Percentiles rank a stretch among this genome's conserved stretches.
Conservation (phyloP, 805 yeast species). For the Starmerella gropengiesseri region DNA sequence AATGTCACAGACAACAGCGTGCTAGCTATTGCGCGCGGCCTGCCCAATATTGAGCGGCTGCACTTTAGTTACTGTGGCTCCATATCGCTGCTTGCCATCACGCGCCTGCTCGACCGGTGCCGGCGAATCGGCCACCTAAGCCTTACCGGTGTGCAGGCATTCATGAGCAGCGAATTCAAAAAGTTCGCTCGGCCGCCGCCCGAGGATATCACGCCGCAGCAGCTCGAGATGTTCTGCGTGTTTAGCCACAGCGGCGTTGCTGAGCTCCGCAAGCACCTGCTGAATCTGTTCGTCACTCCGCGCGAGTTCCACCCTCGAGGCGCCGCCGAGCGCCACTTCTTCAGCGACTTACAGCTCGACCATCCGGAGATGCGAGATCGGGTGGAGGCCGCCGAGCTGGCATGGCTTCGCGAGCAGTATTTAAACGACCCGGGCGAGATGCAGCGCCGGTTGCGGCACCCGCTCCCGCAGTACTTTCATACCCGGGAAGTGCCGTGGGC, state of each 20-base stretch:
- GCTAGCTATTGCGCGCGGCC: conserved; percentile 45
- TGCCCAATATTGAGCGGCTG: conserved; percentile 71
- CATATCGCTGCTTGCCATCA: conserved; percentile 67
- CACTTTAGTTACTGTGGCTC: conserved; percentile 86
- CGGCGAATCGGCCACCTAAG: conserved; percentile 83
- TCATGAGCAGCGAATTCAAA: conserved; percentile 73
- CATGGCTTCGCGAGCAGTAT: not conserved
- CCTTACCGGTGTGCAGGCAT: conserved; percentile 84
- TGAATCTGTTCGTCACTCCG: not conserved
- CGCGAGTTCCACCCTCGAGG: not conserved
- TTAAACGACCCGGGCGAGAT: no score
- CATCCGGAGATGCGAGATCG: not conserved
- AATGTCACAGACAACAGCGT: conserved; percentile 77
- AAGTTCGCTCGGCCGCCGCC: conserved; percentile 88
- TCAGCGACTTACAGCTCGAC: not conserved
- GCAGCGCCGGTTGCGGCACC: no score
- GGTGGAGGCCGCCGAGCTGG: not conserved
- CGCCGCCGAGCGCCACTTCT: not conserved
- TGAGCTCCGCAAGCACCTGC: conserved; percentile 56
- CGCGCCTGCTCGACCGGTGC: conserved; percentile 61
- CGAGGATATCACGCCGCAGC: conserved; percentile 77
- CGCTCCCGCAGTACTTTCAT: no score
- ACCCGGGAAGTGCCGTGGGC: not conserved
- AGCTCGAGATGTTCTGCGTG: conserved; percentile 78
- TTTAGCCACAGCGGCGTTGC: conserved; percentile 84